phyloP scores from a whole-genome alignment of 2,329 filamentous ascomycete genomes.

The Colletotrichum melonis region DNA sequence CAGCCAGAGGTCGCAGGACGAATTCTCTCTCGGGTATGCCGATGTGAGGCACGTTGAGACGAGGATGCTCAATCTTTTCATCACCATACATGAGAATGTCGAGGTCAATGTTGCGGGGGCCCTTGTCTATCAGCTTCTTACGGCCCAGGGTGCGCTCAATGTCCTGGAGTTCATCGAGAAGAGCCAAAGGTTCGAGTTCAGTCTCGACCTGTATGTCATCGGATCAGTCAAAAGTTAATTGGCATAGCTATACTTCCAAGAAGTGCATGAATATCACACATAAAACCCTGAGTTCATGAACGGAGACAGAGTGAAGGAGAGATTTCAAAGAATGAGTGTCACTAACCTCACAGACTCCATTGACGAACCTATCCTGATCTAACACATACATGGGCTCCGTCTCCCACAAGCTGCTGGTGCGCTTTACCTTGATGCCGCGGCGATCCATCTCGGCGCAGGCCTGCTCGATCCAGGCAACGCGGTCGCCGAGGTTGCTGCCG shows the following conservation, averaged over 20 bases:
- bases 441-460: constrained; percentile 83
- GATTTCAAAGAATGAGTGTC: neutral
- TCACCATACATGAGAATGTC: constrained; percentile 89
- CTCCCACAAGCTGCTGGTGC: constrained; percentile 92
- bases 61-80: constrained; percentile 71
- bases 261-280: neutral
- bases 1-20: constrained; percentile 86
- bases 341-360: constrained; percentile 90
- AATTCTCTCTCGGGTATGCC: constrained; percentile 93
- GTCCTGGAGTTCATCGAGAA: constrained; percentile 84
- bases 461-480: constrained; percentile 84
- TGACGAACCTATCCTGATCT: constrained; percentile 89
- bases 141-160: constrained; percentile 86
- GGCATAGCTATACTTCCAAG: neutral
- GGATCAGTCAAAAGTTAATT: constrained; percentile 19
- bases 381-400: constrained; percentile 97
- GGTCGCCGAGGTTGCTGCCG: constrained; percentile 92
- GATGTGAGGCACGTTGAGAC: constrained; percentile 86
- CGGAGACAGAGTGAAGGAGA: neutral
- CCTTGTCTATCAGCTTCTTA: constrained; percentile 89
- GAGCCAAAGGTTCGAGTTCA: constrained; percentile 75
- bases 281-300: neutral
- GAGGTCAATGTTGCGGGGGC: constrained; percentile 92
- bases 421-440: constrained; percentile 76
- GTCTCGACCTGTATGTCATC: constrained; percentile 77